These are phyloP conservation scores for Colletotrichum chlorophyti DNA, from an alignment of 2,329 filamentous ascomycete genomes.

Conservation along the genomic window DNA sequence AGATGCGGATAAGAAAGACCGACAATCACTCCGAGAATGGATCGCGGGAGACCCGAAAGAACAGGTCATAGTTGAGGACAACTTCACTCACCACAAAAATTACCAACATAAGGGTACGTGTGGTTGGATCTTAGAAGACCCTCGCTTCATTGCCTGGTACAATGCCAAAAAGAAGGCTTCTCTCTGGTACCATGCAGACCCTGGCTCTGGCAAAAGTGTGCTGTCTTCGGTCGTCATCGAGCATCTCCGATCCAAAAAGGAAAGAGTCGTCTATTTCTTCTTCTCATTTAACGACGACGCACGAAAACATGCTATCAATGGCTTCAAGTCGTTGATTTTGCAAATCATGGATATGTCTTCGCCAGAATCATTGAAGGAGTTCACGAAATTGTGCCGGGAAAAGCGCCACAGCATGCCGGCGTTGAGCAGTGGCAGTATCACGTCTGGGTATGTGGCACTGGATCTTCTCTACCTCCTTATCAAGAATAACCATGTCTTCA, in stretches of 20 bases:
- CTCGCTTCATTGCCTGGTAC: background rate
- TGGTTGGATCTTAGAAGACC: background rate
- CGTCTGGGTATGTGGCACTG: too few species aligned
- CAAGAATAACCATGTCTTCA: background rate
- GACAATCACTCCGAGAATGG: background rate
- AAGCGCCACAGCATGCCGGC: too few species aligned
- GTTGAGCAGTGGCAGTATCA: too few species aligned
- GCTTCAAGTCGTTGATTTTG: background rate
- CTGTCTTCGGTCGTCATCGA: background rate
- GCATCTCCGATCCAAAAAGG: background rate
- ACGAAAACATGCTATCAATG: background rate
- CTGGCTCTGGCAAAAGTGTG: background rate
- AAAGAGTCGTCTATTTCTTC: background rate
- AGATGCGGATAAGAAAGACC: too few species aligned
- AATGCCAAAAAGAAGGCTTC: background rate
- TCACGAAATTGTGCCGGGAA: background rate
- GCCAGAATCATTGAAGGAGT: background rate
- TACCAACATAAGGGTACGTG: background rate
- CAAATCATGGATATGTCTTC: background rate
- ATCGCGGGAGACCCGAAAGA: background rate
- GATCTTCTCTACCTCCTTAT: background rate
- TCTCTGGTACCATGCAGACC: background rate
- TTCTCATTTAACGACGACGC: background rate
- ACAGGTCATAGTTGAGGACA: background rate
- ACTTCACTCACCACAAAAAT: background rate